A percentile compares a stretch with the other conserved stretches of the same genome.
phyloP scores from a whole-genome alignment of 768 basidiomycete species.

The Trametes coccinea region DNA sequence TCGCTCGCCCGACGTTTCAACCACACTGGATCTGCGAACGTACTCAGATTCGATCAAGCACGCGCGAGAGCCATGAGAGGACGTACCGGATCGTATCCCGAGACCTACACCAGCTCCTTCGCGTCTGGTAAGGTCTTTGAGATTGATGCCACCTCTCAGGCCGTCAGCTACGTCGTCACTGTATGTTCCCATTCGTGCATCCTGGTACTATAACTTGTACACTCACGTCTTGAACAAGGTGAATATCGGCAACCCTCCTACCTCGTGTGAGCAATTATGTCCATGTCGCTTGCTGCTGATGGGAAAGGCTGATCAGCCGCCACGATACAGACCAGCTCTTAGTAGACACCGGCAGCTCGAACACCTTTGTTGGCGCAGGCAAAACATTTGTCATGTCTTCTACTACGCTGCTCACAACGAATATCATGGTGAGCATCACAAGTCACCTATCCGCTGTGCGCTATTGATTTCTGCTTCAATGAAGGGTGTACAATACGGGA shows the following conservation, averaged over 20 bases:
- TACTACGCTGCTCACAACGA: conserved; percentile 1
- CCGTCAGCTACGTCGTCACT: conserved; percentile 30
- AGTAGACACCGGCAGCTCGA: conserved; percentile 29
- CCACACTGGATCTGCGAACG: conserved; percentile 17
- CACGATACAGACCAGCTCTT: conserved; percentile 20
- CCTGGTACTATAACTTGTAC: background rate
- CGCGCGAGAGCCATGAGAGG: conserved; percentile 19
- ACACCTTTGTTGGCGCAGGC: conserved; percentile 26
- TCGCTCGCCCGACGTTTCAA: conserved; percentile 23
- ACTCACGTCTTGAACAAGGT: conserved; percentile 7
- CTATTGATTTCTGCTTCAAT: too few relatives aligned
- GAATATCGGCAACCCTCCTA: conserved; percentile 25
- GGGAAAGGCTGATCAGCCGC: background rate
- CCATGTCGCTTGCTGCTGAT: too few relatives aligned
- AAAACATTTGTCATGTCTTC: conserved; percentile 3
- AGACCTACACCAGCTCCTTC: background rate
- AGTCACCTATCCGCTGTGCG: too few relatives aligned
- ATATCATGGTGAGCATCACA: background rate
- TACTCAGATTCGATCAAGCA: conserved; percentile 25
- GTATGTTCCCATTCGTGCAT: conserved; percentile 2
- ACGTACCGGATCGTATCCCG: conserved; percentile 29
- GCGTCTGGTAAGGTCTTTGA: conserved; percentile 5
- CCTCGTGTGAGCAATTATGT: conserved; percentile 21
- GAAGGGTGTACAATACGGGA: conserved; percentile 24
- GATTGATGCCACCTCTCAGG: conserved; percentile 18